A percentile compares a stretch with the other conserved stretches of the same genome.
Evolutionary conservation across 1,284 basidiomycete species (phyloP).

Genomic region (Omphalotus olearius): DNA sequence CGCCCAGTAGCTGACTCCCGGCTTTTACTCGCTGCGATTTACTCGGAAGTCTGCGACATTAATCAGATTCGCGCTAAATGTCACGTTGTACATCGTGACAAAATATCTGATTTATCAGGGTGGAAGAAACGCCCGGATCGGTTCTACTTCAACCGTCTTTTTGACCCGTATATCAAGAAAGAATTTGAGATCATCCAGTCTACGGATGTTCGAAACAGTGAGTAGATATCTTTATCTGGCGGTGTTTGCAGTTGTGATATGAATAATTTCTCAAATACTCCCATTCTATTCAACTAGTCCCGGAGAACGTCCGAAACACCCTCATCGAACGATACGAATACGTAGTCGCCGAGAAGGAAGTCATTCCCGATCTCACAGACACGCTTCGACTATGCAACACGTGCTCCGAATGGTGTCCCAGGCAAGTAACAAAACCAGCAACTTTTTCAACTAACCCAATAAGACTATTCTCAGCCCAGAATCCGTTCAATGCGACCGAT

Average conservation of each 20-base stretch:
- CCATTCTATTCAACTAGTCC: conserved; percentile 50
- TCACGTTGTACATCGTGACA: conserved; percentile 90
- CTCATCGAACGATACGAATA: conserved; percentile 89
- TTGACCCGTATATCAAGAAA: conserved; percentile 97
- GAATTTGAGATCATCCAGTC: conserved; percentile 96
- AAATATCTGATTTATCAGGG: conserved; percentile 88
- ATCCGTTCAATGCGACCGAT: conserved; percentile 90
- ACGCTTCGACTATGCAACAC: conserved; percentile 80
- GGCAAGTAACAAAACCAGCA: conserved; percentile 44
- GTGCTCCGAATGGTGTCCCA: conserved; percentile 86
- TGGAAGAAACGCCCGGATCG: conserved; percentile 95
- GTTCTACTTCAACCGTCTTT: conserved; percentile 92
- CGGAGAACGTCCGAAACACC: conserved; percentile 71
- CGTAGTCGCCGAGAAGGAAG: conserved; percentile 90
- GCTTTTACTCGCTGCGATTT: conserved; percentile 89
- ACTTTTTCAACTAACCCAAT: neutral
- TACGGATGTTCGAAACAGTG: conserved; percentile 84
- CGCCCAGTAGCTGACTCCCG: conserved; percentile 83
- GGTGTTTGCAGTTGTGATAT: no score
- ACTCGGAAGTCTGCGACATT: conserved; percentile 92
- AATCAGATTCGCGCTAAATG: conserved; percentile 89
- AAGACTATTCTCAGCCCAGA: conserved; percentile 56
- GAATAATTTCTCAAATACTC: no score
- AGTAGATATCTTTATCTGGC: conserved; percentile 32
- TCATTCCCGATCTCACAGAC: conserved; percentile 89